Evolutionary conservation across 139 green algal genomes (phyloP), one percentile per base, ranked within the genome.

Genomic region (Volvox africanus): DNA sequence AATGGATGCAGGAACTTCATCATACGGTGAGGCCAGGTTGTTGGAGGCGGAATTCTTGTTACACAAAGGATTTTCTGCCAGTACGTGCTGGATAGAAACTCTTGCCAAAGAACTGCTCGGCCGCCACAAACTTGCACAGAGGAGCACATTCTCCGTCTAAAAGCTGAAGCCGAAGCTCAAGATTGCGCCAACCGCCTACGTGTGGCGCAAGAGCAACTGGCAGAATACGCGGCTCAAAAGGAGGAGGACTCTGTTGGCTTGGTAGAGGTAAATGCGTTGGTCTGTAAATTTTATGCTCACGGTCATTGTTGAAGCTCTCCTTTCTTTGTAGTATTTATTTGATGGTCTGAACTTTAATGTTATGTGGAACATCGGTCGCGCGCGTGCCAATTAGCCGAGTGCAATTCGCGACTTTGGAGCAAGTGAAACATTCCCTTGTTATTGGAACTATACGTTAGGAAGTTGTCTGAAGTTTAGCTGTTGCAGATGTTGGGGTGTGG

Each of bases 191-290:
- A 95, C 35, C 92, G 95, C 0, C 92, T 99, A 19, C 80, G 90
- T 2, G 97, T 99, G 0, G 95, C 95, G 0, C 96, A 98, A 87
- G 93, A 98, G 90, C 97, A 99, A 93, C 87, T 97, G 6, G 92
- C 93, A 20, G 97, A 99, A 88, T 98, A 96, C 36, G 94, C 97
- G 0, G n/a, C n/a, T 0, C 92, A 97, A 32, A 96, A 97, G 65
- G 93, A 77, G 44, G 73, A 28, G 32, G 86, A 90, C 73, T 28
- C n/a, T 1, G 30, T 62, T 14, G 68, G 24, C 0, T 44, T 89
- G 16, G 33, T 80, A 19, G 26, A 77, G 87, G 87, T 65, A 28
- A 55, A 55, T 55, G 44, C 44, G 9, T 9, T 55, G 44, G 44
- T 55, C 44, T 55, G 44, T 55, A 55, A 55, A 9, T 55, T 55